Base-by-base conservation (phyloP, 345 rosid species). In the Viola odorata region DNA sequence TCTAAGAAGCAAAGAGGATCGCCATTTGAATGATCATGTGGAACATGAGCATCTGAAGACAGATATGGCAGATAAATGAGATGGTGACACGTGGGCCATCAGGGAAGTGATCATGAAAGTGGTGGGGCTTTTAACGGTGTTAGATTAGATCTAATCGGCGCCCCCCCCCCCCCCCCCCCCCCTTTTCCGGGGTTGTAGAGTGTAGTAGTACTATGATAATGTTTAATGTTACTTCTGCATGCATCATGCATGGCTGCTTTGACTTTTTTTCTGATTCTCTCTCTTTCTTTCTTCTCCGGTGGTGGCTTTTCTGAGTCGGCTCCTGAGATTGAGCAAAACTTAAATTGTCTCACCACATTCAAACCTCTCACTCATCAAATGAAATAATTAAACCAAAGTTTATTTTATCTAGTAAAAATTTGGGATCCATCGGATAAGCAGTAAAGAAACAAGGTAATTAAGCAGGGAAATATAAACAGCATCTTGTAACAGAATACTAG, bases 61-160 rank as follows among this genome's bases (percentile, higher is more conserved):
- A 69, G 82, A 81, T 79, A 71, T 60, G 84, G 61, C 58, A 55
- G 66, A 63, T 68, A 68, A 76, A 61, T 66, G 10, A 4, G 83
- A 82, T 73, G 77, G 69, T 41, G 85, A 82, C 81, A 65, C 75
- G 63, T 61, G 85, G 82, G 78, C 75, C 81, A 73, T 9, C 7
- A 23, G n/a, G 36, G 53, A 64, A 65, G 53, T 54, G 45, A 52
- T 68, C 48, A 23, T 2, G 32, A 23, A 23, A 23, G 64, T 44
- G 3, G 60, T 53, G 68, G 79, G 76, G 59, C 73, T 44, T 70
- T 15, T 7, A 50, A 50, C 52, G 69, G 73, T 63, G 75, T 52
- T 55, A 58, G 67, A 73, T 73, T 36, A 37, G 40, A 63, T 50
- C 59, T 42, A 23, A 4, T 63, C 37, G 50, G 66, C 56, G 57